Evolutionary conservation across 192 early-diverging fungal genomes (phyloP), one percentile per base, ranked within the genome.

Genomic region (Mortierella hygrophila): DNA sequence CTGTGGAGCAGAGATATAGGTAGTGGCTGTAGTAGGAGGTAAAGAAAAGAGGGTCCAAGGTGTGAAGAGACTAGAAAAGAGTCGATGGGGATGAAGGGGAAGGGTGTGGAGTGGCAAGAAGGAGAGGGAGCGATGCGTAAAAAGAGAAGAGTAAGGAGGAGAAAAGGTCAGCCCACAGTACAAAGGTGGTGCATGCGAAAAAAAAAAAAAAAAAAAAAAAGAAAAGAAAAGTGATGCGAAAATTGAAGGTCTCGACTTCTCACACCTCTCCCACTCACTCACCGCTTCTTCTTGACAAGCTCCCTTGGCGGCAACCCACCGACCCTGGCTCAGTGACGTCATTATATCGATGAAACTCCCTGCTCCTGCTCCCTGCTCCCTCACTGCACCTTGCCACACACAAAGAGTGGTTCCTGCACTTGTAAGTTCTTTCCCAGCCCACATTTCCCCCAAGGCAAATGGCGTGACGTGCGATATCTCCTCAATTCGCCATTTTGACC

Each of bases 1-100:
- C 49, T 71, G 60, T 65, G 60, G 60, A 65, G 60, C 60, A 26
- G 60, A 65, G 60, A 65, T 65, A 32, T 63, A 26, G 60, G 26
- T 11, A 29, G n/a, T 16, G 44, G 44, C 11, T 15, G 60, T 65
- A 13, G 8, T 65, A 65, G 10, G 26, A 13, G 9, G 26, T 3
- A 11, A 65, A 15, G 3, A 15, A n/a, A 60, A 60, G 57, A 3
- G 57, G 23, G 44, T 46, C 44, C 44, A 46, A 52, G 0, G n/a
- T 11, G 60, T 4, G 29, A n/a, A 15, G 13, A 65, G 60, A 65
- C 1, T n/a, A 23, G n/a, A 29, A 65, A 15, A 35, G 29, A 4
- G 60, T 65, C 35, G 23, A 75, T 49, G 26, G 4, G 32, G 72
- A 73, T 41, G 72, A 49, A 49, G 5, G 72, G 15, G 29, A 46